A percentile compares a stretch with the other conserved stretches of the same genome.
Evolutionary conservation across 148 eudicot species (phyloP).

Genomic region (Pouteria glomerata): DNA sequence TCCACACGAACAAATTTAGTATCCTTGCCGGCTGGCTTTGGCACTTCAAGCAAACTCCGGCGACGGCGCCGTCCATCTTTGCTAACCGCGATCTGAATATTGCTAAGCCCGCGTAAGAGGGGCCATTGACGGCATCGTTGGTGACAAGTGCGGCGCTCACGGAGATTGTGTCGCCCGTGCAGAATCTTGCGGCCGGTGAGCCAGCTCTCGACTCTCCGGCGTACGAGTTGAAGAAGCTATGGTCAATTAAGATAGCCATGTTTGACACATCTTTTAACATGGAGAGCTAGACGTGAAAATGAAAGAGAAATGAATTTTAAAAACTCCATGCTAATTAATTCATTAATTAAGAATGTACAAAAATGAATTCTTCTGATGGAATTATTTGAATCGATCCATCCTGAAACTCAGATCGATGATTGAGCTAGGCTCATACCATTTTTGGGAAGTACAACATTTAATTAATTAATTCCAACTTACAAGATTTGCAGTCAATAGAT

Average conservation of each 20-base stretch:
- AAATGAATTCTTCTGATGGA: too few species aligned
- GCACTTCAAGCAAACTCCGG: constrained; percentile 34
- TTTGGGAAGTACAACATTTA: too few species aligned
- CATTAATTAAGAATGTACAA: too few species aligned
- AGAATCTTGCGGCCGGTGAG: constrained; percentile 28
- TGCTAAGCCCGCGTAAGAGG: constrained; percentile 23
- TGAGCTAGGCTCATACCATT: too few species aligned
- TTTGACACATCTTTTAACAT: constrained; percentile 25
- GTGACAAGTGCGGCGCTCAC: constrained; percentile 12
- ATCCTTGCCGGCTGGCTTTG: constrained; percentile 5
- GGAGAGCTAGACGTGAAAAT: too few species aligned
- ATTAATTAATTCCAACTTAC: constrained; percentile 29
- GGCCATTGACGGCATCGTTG: background rate
- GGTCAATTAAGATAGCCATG: constrained; percentile 33
- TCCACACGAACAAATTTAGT: constrained; percentile 23
- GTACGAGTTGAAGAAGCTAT: constrained; percentile 32
- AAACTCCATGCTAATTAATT: too few species aligned
- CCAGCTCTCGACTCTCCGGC: constrained; percentile 37
- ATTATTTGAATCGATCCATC: too few species aligned
- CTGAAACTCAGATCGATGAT: too few species aligned
- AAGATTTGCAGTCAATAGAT: constrained; percentile 11
- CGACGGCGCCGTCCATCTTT: constrained; percentile 26
- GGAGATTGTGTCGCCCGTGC: constrained; percentile 36
- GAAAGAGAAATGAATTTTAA: too few species aligned
- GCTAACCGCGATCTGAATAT: constrained; percentile 25